phyloP scores from a whole-genome alignment of 2,329 filamentous ascomycete species.

The Epicoccum sorghinum region DNA sequence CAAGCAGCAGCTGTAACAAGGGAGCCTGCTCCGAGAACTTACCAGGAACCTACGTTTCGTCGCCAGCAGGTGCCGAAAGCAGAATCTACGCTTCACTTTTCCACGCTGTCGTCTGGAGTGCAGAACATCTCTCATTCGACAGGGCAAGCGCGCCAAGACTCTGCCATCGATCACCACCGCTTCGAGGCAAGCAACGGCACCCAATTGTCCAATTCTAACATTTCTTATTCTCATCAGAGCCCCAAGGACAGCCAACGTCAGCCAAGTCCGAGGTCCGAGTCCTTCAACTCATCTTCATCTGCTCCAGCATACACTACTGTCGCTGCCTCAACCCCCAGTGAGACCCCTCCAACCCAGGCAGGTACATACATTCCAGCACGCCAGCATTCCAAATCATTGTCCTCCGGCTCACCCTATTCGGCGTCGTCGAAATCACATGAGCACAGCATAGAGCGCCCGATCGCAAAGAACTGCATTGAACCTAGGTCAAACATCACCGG shows the following conservation, averaged over 20 bases:
- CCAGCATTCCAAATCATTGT: slow-evolving; percentile 15
- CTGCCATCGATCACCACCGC: slow-evolving; percentile 25
- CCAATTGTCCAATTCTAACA: slow-evolving; percentile 19
- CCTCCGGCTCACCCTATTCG: not conserved
- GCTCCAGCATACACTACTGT: slow-evolving; percentile 14
- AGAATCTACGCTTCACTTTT: slow-evolving; percentile 13
- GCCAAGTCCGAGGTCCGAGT: slow-evolving; percentile 5
- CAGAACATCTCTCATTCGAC: slow-evolving; percentile 15
- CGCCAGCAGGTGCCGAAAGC: slow-evolving; percentile 7
- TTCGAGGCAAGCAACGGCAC: slow-evolving; percentile 23
- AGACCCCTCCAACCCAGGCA: slow-evolving; percentile 6
- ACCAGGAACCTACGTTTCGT: slow-evolving; percentile 7
- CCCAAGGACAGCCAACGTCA: slow-evolving; percentile 10
- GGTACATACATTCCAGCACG: slow-evolving; percentile 6
- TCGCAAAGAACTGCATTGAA: slow-evolving; percentile 10
- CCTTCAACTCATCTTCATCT: slow-evolving; percentile 13
- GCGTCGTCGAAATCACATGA: slow-evolving; percentile 22
- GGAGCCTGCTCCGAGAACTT: not conserved
- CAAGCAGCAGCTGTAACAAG: not conserved
- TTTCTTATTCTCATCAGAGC: slow-evolving; percentile 22
- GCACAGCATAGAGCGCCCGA: slow-evolving; percentile 9
- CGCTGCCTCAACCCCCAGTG: slow-evolving; percentile 8
- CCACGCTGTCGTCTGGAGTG: slow-evolving; percentile 13
- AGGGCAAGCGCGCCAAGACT: slow-evolving; percentile 29
- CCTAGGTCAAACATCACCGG: slow-evolving; percentile 11